A percentile compares a stretch with the other conserved stretches of the same genome.
Evolutionary conservation across 805 yeast species (phyloP).

Genomic region (Candida ponderosae): DNA sequence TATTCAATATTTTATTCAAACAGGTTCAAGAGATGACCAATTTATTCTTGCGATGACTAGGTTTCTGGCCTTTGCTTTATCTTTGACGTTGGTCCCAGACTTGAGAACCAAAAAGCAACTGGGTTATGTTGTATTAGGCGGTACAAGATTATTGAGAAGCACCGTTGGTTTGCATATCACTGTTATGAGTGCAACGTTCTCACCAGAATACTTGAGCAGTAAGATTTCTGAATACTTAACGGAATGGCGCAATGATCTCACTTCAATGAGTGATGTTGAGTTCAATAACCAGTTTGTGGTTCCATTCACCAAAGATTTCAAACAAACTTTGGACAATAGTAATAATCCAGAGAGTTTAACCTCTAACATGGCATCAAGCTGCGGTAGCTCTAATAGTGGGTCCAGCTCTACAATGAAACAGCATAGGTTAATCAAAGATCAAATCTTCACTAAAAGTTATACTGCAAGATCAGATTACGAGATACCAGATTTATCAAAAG

Average conservation of each 20-base stretch:
- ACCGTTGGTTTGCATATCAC: constrained; percentile 53
- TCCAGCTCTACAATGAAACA: constrained; percentile 20
- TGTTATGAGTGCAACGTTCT: constrained; percentile 41
- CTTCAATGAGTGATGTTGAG: constrained; percentile 22
- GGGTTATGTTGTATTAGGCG: constrained; percentile 58
- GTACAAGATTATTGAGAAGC: constrained; percentile 40
- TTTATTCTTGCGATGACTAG: constrained; percentile 32
- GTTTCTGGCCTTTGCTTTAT: constrained; percentile 39
- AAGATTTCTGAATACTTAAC: constrained; percentile 41
- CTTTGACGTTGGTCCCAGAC: constrained; percentile 34
- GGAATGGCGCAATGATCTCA: constrained; percentile 29
- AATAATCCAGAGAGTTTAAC: constrained; percentile 27
- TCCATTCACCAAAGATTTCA: constrained; percentile 22
- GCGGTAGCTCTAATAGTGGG: constrained; percentile 23
- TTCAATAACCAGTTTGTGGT: constrained; percentile 28
- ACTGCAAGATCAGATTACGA: too few relatives aligned
- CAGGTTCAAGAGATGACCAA: constrained; percentile 37
- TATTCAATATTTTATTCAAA: constrained; percentile 46
- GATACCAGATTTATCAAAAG: constrained; percentile 24
- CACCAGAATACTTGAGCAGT: constrained; percentile 31
- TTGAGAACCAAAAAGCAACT: constrained; percentile 49
- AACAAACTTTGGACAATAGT: constrained; percentile 8
- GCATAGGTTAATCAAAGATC: constrained; percentile 44
- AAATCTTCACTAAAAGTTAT: constrained; percentile 36
- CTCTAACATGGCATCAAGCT: constrained; percentile 26